Percentiles rank a stretch among this genome's conserved stretches.
These are phyloP conservation scores for Suillus placidus DNA, from an alignment of 768 basidiomycete genomes.

Conservation along the genomic window DNA sequence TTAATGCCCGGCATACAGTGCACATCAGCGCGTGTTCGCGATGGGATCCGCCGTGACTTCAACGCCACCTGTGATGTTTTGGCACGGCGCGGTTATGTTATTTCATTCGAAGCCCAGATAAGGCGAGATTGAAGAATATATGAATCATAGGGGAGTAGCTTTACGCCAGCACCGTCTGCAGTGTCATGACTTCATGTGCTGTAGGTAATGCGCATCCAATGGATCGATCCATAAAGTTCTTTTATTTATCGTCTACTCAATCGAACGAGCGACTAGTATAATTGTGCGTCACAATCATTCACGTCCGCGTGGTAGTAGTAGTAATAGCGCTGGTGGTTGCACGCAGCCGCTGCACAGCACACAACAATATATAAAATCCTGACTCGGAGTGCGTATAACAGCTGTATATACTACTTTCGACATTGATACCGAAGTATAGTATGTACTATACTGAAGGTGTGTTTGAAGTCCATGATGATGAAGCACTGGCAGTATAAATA, in stretches of 20 bases:
- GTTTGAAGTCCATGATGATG: no score
- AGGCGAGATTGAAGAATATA: not conserved
- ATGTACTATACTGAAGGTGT: not conserved
- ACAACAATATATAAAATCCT: not conserved
- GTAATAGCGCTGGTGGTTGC: not conserved
- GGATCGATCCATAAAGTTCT: not conserved
- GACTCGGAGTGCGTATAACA: not conserved
- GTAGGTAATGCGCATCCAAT: not conserved
- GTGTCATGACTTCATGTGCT: not conserved
- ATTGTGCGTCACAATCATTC: not conserved
- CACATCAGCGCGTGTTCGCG: not conserved
- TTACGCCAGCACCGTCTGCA: not conserved
- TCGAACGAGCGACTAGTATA: not conserved
- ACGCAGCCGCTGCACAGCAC: not conserved
- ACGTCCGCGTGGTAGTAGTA: slow-evolving; percentile 3
- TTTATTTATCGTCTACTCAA: not conserved
- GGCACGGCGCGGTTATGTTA: not conserved
- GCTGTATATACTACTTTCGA: not conserved
- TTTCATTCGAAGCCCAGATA: not conserved
- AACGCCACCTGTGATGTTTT: not conserved
- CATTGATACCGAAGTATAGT: not conserved
- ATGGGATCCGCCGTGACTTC: not conserved
- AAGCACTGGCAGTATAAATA: not conserved
- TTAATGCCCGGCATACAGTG: slow-evolving; percentile 1
- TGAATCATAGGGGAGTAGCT: not conserved